Conservation (phyloP, 192 early-diverging fungal genomes). For the Hyaloraphidium curvatum region DNA sequence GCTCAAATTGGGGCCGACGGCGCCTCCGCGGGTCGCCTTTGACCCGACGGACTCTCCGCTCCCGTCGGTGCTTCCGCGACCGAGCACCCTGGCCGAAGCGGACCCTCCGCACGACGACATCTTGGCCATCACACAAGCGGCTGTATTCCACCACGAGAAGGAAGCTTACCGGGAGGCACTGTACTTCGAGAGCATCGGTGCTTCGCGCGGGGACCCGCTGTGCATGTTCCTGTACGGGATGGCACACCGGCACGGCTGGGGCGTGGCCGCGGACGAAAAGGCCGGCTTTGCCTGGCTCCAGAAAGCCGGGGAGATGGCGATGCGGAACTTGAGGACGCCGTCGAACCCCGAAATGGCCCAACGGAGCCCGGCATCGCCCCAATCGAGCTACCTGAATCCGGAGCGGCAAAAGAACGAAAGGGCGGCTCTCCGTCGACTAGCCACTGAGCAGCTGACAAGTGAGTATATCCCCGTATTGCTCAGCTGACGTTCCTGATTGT, state of each 20-base stretch:
- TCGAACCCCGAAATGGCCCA: neutral
- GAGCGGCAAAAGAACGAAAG: slow-evolving; percentile 44
- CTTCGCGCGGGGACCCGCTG: slow-evolving; percentile 36
- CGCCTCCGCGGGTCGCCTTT: too few species aligned
- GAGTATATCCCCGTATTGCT: slow-evolving; percentile 29
- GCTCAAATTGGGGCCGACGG: too few species aligned
- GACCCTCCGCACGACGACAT: too few species aligned
- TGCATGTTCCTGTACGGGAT: slow-evolving; percentile 56
- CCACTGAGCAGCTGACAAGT: slow-evolving; percentile 49
- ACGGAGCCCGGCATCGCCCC: neutral
- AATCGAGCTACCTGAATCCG: neutral
- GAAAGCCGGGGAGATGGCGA: neutral
- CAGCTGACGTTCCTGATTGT: slow-evolving; percentile 39
- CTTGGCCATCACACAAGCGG: too few species aligned
- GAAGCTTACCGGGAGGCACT: too few species aligned
- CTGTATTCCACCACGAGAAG: too few species aligned
- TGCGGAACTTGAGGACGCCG: neutral
- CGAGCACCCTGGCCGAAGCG: too few species aligned
- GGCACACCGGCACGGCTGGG: slow-evolving; percentile 59
- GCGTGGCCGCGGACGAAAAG: too few species aligned
- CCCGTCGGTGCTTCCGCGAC: too few species aligned
- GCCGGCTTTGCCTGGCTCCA: too few species aligned
- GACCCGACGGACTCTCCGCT: too few species aligned
- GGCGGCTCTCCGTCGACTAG: slow-evolving; percentile 41
- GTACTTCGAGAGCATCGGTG: too few species aligned